These are phyloP conservation scores for Hyphopichia pseudoburtonii DNA, from an alignment of 1,139 yeast species.

Conservation along the genomic window DNA sequence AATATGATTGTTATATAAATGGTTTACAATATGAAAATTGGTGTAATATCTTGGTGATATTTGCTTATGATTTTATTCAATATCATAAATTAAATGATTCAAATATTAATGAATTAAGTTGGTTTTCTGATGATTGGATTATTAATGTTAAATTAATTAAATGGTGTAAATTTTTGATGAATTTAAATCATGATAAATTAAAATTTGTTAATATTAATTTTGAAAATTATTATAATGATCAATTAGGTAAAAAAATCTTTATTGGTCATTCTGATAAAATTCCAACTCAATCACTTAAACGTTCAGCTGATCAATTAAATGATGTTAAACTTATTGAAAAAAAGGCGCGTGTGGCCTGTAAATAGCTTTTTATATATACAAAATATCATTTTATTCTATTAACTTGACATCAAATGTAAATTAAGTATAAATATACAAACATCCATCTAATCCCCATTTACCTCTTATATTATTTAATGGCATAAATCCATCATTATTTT, in stretches of 20 bases:
- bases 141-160: constrained; percentile 25
- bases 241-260: constrained; percentile 35
- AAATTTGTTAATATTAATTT: constrained; percentile 27
- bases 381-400: too few relatives aligned
- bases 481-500: constrained; percentile 60
- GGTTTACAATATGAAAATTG: constrained; percentile 53
- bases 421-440: constrained; percentile 47
- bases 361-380: too few relatives aligned
- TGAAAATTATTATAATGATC: constrained; percentile 30
- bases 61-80: constrained; percentile 46
- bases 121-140: constrained; percentile 26
- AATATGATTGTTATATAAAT: constrained; percentile 57
- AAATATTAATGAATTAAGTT: constrained; percentile 24
- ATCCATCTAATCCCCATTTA: constrained; percentile 71
- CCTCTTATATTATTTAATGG: constrained; percentile 52
- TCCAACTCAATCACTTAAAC: background rate
- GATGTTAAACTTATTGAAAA: constrained; percentile 1
- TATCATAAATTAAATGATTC: constrained; percentile 19
- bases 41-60: constrained; percentile 47
- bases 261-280: constrained; percentile 12
- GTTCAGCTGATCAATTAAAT: background rate
- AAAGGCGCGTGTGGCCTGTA: constrained; percentile 14
- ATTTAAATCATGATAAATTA: constrained; percentile 19
- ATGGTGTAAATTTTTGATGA: constrained; percentile 31
- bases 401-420: too few relatives aligned